Base-by-base conservation (phyloP, 495 filamentous ascomycete species). In the Penicillium maclennaniae region DNA sequence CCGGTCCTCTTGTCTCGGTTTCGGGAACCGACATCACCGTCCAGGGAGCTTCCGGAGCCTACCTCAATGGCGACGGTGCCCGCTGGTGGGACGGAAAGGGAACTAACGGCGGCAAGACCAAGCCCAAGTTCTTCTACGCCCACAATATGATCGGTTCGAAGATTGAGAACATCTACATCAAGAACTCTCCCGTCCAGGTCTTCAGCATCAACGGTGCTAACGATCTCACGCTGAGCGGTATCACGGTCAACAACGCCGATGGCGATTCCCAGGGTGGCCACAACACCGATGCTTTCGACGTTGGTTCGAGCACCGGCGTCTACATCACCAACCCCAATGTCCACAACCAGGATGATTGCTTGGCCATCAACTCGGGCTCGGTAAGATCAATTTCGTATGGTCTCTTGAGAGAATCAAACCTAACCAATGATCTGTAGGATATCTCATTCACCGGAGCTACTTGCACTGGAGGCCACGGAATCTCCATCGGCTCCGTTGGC, bases 261-360 rank as follows among this genome's bases (percentile, higher is more conserved):
- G 85, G 82, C 16, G 76, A 82, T 47, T 55, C 45, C 5, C 51
- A 59, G 15, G 65, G 68, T 10, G 84, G 79, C 8, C 79, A 84
- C 56, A 87, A 87, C 68, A 87, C 85, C 5, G 85, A 88, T 56
- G 85, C 73, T 6, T 88, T 87, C 60, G 85, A 87, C 52, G 69
- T 88, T 53, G 77, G 82, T 9, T 58, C 54, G 1, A 77, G 70
- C 4, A 73, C 67, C 31, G 68, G 61, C 36, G 75, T 86, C 6
- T 72, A 80, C 21, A 40, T 49, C 36, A 49, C 34, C 46, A 49
- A 40, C 46, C 46, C 46, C 0, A 15, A 26, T 28, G 46, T 49
- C 36, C 36, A 49, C 53, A 87, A 82, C 59, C 84, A 87, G 63
- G 84, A 86, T 55, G 84, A 87, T 57, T 87, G 84, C 58, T 61